Conservation (phyloP, 306 rosid genomes). For the Prunus kanzakura region DNA sequence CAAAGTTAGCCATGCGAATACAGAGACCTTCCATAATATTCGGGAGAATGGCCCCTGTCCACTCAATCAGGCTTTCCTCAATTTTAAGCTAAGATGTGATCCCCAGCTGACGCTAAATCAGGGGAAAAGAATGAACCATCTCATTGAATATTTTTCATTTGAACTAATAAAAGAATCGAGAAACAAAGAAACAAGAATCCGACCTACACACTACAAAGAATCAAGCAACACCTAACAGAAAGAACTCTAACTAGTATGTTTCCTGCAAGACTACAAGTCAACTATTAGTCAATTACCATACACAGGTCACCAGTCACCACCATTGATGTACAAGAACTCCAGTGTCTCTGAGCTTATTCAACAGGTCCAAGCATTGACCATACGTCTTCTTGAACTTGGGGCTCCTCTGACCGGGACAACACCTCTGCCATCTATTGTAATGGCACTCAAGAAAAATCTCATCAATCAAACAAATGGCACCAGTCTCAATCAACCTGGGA, state of each 20-base stretch:
- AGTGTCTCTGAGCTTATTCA: conserved; percentile 42
- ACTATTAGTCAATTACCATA: neutral
- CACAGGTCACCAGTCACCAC: conserved; percentile 34
- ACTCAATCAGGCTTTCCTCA: neutral
- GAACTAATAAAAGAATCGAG: neutral
- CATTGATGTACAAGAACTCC: conserved; percentile 76
- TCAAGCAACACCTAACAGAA: conserved; percentile 16
- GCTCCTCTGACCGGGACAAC: conserved; percentile 58
- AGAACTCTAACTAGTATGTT: neutral
- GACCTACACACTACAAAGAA: neutral
- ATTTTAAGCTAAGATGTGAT: neutral
- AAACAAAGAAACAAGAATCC: neutral
- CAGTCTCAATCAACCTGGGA: conserved; percentile 56
- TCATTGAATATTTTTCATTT: neutral
- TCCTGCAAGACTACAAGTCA: neutral
- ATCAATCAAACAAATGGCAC: conserved; percentile 62
- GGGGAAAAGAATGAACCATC: conserved; percentile 2
- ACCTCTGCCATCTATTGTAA: conserved; percentile 56
- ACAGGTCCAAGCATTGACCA: conserved; percentile 47
- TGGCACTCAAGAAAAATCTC: conserved; percentile 67
- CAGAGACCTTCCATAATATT: neutral
- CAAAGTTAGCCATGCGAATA: neutral
- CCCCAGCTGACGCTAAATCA: neutral
- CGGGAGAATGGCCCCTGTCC: neutral
- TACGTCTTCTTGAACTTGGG: conserved; percentile 43